Evolutionary conservation across 1,284 basidiomycete genomes (phyloP).

Genomic region (Neonothopanus nambi): DNA sequence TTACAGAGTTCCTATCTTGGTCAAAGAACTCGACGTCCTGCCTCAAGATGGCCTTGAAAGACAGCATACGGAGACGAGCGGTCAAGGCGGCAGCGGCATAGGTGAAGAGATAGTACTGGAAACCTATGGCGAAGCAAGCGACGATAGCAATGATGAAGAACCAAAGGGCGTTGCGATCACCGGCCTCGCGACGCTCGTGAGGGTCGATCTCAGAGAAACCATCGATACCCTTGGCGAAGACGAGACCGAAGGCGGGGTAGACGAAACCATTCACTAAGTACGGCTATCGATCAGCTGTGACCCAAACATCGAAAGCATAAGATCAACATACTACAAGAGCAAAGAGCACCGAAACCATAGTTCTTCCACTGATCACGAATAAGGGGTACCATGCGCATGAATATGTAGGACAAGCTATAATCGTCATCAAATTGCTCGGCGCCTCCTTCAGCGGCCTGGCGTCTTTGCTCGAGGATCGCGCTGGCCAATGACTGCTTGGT

Average conservation of each 20-base stretch:
- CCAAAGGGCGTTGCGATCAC: constrained; percentile 73
- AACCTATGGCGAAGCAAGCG: constrained; percentile 58
- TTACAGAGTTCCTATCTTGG: not conserved
- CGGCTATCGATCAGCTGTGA: too few relatives aligned
- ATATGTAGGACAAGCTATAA: constrained; percentile 57
- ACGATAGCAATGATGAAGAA: constrained; percentile 84
- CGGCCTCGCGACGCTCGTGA: constrained; percentile 51
- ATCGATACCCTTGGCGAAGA: constrained; percentile 70
- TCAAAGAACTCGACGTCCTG: constrained; percentile 82
- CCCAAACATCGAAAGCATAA: too few relatives aligned
- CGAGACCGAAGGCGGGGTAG: constrained; percentile 85
- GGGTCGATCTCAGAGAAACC: constrained; percentile 52
- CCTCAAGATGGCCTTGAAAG: constrained; percentile 76
- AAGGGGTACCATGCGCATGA: constrained; percentile 79
- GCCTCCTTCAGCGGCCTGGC: constrained; percentile 40
- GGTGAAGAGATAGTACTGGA: constrained; percentile 73
- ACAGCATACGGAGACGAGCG: constrained; percentile 63
- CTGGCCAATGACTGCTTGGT: constrained; percentile 72
- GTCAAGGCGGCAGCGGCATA: constrained; percentile 69
- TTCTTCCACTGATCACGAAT: too few relatives aligned
- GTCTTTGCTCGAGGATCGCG: constrained; percentile 61
- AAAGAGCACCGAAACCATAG: too few relatives aligned
- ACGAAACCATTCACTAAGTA: constrained; percentile 77
- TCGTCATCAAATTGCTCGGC: constrained; percentile 32
- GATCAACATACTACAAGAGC: too few relatives aligned